A percentile compares a stretch with the other conserved stretches of the same genome.
phyloP scores from a whole-genome alignment of 441 rosid genomes.

The Populus trichocarpa region DNA sequence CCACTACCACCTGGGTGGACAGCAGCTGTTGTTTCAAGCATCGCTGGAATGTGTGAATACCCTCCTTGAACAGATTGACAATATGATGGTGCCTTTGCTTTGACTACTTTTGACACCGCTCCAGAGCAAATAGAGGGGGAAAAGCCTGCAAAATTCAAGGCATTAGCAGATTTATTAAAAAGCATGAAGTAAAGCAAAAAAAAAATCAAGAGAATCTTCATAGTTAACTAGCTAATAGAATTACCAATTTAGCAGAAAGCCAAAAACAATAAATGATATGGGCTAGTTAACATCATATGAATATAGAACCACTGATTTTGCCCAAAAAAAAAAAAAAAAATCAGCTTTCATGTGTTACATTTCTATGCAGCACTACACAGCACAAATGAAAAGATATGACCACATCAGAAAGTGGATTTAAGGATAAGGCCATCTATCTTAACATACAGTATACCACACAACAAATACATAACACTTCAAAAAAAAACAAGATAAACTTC shows the following conservation, averaged over 20 bases:
- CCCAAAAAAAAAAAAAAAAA: background rate
- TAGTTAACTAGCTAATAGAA: background rate
- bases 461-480: background rate
- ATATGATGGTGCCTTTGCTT: slow-evolving; percentile 36
- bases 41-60: slow-evolving; percentile 50
- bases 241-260: background rate
- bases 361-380: background rate
- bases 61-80: slow-evolving; percentile 27
- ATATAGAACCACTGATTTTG: background rate
- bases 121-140: slow-evolving; percentile 83
- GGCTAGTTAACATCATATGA: background rate
- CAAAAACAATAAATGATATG: background rate
- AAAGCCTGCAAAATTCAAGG: slow-evolving; percentile 43
- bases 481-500: background rate
- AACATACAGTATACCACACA: background rate
- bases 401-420: background rate
- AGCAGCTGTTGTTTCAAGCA: slow-evolving; percentile 97
- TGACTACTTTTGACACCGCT: slow-evolving; percentile 80
- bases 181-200: background rate
- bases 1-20: slow-evolving; percentile 97
- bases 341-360: background rate
- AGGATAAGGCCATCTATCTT: slow-evolving; percentile 1
- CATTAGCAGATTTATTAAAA: background rate
- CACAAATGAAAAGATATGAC: background rate
- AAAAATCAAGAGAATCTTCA: background rate